Percentiles rank a stretch among this genome's conserved stretches.
Evolutionary conservation across 768 basidiomycete species (phyloP).

Genomic region (Neoboletus brunneissimus): DNA sequence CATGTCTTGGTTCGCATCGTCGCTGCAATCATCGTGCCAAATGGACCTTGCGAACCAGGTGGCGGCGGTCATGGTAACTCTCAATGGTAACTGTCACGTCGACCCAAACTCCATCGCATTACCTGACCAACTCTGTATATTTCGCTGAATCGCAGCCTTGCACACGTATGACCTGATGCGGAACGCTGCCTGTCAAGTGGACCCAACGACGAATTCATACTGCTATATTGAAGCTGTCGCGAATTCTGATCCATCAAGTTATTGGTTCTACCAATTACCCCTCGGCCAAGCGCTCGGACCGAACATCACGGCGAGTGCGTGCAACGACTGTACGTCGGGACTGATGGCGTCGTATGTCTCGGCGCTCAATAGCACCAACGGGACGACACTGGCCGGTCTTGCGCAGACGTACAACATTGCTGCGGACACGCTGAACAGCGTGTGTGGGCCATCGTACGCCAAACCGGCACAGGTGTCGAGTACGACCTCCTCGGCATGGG

Average conservation of each 20-base stretch:
- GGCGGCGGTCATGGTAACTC: conserved; percentile 48
- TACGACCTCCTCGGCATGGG: conserved; percentile 8
- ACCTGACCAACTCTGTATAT: not conserved
- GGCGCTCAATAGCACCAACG: conserved; percentile 39
- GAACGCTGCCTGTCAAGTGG: conserved; percentile 54
- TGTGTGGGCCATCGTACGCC: conserved; percentile 55
- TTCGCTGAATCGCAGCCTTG: conserved; percentile 43
- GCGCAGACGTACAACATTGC: conserved; percentile 48
- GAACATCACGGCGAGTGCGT: conserved; percentile 45
- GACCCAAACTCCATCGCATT: not conserved
- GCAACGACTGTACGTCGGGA: conserved; percentile 61
- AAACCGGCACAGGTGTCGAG: conserved; percentile 10
- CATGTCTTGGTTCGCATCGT: conserved; percentile 61
- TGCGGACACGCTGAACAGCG: conserved; percentile 41
- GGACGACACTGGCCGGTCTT: conserved; percentile 37
- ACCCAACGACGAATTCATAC: conserved; percentile 60
- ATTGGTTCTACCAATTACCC: conserved; percentile 72
- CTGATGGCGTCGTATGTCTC: conserved; percentile 54
- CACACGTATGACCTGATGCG: conserved; percentile 63
- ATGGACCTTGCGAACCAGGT: conserved; percentile 55
- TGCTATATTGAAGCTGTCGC: conserved; percentile 70
- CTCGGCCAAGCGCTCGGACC: conserved; percentile 55
- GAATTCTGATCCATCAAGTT: conserved; percentile 55
- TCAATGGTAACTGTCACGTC: conserved; percentile 45
- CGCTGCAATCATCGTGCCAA: conserved; percentile 50